phyloP scores from a whole-genome alignment of 441 rosid genomes.

The Corymbia calophylla region DNA sequence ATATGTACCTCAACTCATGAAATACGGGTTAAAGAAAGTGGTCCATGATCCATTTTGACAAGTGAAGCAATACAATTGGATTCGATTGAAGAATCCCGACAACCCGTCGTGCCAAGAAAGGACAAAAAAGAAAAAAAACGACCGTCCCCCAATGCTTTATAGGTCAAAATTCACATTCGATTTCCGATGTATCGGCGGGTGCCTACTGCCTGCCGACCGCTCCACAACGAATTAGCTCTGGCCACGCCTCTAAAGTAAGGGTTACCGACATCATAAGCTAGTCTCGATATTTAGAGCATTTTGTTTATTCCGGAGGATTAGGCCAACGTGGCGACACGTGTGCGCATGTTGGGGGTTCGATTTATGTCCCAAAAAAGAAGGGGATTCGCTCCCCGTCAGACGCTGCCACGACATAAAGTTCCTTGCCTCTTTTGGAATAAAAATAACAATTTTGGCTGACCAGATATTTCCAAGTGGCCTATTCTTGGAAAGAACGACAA shows the following conservation, averaged over 20 bases:
- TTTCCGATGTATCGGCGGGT: neutral
- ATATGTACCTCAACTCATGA: neutral
- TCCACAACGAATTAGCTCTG: neutral
- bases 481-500: neutral
- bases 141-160: too few species aligned
- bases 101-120: accelerated
- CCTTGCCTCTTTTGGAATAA: neutral
- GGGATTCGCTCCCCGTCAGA: neutral
- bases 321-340: neutral
- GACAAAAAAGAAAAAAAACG: neutral
- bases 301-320: neutral
- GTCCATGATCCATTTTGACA: neutral
- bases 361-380: neutral
- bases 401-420: neutral
- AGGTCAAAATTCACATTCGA: neutral
- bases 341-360: accelerated
- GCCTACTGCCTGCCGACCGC: neutral
- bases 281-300: neutral
- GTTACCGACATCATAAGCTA: neutral
- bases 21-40: too few species aligned
- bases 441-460: neutral
- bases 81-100: neutral
- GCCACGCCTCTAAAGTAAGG: neutral
- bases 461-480: neutral
- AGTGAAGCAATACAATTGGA: neutral